These are phyloP conservation scores for Rhinocladiella mackenziei DNA, from an alignment of 2,329 filamentous ascomycete species.

Conservation along the genomic window DNA sequence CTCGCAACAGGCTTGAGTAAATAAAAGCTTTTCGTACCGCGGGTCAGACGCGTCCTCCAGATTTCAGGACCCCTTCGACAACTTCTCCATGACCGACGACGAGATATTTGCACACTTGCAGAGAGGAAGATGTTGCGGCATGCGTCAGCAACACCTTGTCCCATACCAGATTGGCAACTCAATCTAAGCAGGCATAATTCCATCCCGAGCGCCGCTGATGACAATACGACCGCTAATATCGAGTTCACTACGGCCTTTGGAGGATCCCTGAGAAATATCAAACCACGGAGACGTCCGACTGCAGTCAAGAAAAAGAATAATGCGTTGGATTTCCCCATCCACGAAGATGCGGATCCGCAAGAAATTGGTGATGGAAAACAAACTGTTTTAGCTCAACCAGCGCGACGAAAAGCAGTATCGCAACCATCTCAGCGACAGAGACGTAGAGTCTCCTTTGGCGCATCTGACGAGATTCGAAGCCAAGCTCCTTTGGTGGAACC, in stretches of 20 bases:
- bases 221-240: slow-evolving; percentile 38
- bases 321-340: slow-evolving; percentile 36
- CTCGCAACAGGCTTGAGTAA: slow-evolving; percentile 7
- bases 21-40: not conserved
- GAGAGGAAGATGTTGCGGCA: slow-evolving; percentile 2
- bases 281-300: slow-evolving; percentile 32
- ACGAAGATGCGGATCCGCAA: slow-evolving; percentile 33
- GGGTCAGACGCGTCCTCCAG: not conserved
- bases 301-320: slow-evolving; percentile 30
- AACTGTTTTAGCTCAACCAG: slow-evolving; percentile 15
- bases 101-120: too few species aligned
- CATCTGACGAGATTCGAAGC: not conserved
- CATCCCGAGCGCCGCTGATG: slow-evolving; percentile 9
- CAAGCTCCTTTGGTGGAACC: too few species aligned
- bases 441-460: slow-evolving; percentile 33
- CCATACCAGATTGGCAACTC: not conserved
- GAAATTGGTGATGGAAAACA: slow-evolving; percentile 8
- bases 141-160: slow-evolving; percentile 18
- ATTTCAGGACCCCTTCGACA: too few species aligned
- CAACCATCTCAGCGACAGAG: slow-evolving; percentile 42
- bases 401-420: slow-evolving; percentile 24
- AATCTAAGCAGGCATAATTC: not conserved
- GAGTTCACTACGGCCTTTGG: slow-evolving; percentile 42
- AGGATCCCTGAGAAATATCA: slow-evolving; percentile 27
- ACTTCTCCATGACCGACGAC: too few species aligned